Evolutionary conservation across 164 flowering plant species (phyloP).

Genomic region (Warburgia ugandensis): DNA sequence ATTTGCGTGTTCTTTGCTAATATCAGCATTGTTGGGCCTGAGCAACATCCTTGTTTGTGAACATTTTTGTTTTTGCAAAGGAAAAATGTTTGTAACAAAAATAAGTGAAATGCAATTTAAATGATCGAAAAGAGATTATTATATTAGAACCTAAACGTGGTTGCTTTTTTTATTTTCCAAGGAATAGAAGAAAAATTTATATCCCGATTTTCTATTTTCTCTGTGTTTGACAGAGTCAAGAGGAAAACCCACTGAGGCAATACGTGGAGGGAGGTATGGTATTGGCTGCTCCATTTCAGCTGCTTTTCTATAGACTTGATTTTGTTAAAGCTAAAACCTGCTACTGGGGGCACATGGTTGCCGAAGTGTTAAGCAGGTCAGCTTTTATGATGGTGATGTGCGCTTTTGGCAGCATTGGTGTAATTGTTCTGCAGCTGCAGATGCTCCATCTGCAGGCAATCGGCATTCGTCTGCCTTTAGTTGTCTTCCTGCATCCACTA

Average conservation of each 20-base stretch:
- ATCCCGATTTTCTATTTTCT: not conserved
- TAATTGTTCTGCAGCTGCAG: slow-evolving; percentile 92
- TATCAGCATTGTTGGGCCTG: too few relatives aligned
- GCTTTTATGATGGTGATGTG: slow-evolving; percentile 90
- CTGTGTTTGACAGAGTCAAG: slow-evolving; percentile 43
- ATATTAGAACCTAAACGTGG: too few relatives aligned
- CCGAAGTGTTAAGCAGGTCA: slow-evolving; percentile 93
- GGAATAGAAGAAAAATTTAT: not conserved
- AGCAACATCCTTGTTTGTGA: too few relatives aligned
- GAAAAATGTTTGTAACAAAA: too few relatives aligned
- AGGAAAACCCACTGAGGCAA: slow-evolving; percentile 94
- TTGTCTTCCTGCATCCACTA: slow-evolving; percentile 81
- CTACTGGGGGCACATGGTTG: slow-evolving; percentile 11
- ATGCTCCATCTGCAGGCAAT: slow-evolving; percentile 76
- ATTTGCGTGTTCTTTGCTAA: too few relatives aligned
- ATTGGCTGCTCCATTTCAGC: slow-evolving; percentile 4
- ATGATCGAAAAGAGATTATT: too few relatives aligned
- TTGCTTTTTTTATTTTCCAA: not conserved
- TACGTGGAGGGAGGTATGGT: slow-evolving; percentile 94
- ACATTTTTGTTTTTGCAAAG: too few relatives aligned
- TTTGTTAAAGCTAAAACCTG: slow-evolving; percentile 6
- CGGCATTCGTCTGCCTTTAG: slow-evolving; percentile 63
- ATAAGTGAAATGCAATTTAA: too few relatives aligned
- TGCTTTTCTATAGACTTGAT: not conserved
- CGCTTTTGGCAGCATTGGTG: slow-evolving; percentile 96